Conservation (phyloP, 1,139 yeast species). For the Diutina pseudorugosa region DNA sequence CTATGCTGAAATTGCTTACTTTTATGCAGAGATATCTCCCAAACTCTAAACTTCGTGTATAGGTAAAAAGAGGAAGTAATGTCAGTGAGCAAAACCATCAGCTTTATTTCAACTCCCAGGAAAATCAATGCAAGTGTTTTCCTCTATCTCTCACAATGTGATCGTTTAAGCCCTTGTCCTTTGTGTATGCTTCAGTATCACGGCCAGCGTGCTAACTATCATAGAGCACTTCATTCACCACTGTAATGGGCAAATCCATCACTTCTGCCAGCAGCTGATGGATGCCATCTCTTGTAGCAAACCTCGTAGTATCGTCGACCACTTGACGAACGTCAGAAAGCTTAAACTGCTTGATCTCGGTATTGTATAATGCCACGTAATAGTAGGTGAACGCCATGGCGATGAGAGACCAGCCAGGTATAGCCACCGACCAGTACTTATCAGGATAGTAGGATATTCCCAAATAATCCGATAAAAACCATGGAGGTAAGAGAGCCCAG, state of each 20-base stretch:
- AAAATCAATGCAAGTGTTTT: no score
- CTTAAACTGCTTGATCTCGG: constrained; percentile 54
- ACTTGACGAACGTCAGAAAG: constrained; percentile 50
- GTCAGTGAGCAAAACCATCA: no score
- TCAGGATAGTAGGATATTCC: constrained; percentile 71
- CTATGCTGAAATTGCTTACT: no score
- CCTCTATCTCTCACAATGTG: no score
- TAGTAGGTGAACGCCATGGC: constrained; percentile 60
- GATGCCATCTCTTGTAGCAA: constrained; percentile 26
- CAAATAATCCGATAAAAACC: constrained; percentile 30
- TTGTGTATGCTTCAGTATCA: no score
- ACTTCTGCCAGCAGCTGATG: constrained; percentile 66
- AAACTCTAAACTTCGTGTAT: no score
- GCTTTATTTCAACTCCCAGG: no score
- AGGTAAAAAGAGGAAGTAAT: no score
- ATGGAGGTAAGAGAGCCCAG: constrained; percentile 64
- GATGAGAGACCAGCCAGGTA: constrained; percentile 61
- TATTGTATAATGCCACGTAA: constrained; percentile 58
- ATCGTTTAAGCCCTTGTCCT: no score
- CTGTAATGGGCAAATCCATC: constrained; percentile 65
- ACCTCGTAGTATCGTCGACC: constrained; percentile 54
- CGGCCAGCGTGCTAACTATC: constrained; percentile 9
- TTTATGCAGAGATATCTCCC: no score
- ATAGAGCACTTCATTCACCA: constrained; percentile 62
- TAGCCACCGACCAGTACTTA: constrained; percentile 76